Evolutionary conservation across 768 basidiomycete species (phyloP).

Genomic region (Arthromyces matolae): DNA sequence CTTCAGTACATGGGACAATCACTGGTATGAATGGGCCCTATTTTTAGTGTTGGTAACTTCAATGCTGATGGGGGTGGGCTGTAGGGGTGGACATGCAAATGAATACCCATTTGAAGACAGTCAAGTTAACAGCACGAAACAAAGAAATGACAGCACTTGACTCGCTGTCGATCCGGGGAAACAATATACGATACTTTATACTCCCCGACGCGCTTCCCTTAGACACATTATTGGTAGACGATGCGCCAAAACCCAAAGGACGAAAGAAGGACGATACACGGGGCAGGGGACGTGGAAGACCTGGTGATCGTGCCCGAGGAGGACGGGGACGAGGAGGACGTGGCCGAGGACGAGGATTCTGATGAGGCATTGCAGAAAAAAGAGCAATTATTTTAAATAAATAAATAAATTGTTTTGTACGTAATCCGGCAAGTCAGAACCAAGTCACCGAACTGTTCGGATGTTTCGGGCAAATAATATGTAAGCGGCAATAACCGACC

Average conservation of each 20-base stretch:
- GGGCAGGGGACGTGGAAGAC: slow-evolving; percentile 54
- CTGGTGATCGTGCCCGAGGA: slow-evolving; percentile 49
- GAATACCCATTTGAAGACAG: slow-evolving; percentile 98
- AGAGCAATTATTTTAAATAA: too few species aligned
- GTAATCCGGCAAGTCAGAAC: slow-evolving; percentile 1
- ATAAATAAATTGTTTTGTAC: neutral
- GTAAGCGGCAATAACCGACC: slow-evolving; percentile 26
- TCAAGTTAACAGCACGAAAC: slow-evolving; percentile 93
- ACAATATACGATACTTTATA: slow-evolving; percentile 94
- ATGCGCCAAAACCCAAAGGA: slow-evolving; percentile 93
- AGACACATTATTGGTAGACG: slow-evolving; percentile 95
- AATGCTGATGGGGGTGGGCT: neutral
- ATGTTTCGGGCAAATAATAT: slow-evolving; percentile 25
- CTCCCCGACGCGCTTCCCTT: slow-evolving; percentile 96
- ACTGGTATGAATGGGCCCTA: slow-evolving; percentile 59
- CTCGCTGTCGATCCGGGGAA: slow-evolving; percentile 90
- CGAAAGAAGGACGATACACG: slow-evolving; percentile 83
- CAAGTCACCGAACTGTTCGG: slow-evolving; percentile 21
- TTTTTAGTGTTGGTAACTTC: slow-evolving; percentile 1
- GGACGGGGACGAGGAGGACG: slow-evolving; percentile 48
- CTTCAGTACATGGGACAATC: slow-evolving; percentile 92
- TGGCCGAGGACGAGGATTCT: slow-evolving; percentile 31
- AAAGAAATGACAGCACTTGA: slow-evolving; percentile 86
- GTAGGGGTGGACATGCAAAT: slow-evolving; percentile 98
- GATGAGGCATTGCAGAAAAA: too few species aligned